These are phyloP conservation scores for Boletus pseudopeckii DNA, from an alignment of 768 basidiomycete genomes.

Conservation along the genomic window DNA sequence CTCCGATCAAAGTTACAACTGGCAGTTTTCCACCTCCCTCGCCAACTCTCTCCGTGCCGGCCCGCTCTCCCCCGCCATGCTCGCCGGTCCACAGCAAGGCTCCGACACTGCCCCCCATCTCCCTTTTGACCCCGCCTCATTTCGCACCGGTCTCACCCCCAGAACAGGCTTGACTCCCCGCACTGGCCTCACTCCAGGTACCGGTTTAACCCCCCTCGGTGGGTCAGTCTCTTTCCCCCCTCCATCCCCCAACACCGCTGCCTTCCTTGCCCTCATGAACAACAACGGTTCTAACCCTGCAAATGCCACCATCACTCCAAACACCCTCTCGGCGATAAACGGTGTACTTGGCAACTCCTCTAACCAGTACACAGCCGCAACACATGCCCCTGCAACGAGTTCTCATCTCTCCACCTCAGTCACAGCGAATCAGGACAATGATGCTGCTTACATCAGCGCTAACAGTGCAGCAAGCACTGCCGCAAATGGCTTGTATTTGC, in stretches of 20 bases:
- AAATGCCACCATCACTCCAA: conserved; percentile 56
- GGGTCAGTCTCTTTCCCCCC: conserved; percentile 77
- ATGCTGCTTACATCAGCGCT: conserved; percentile 39
- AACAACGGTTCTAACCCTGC: conserved; percentile 38
- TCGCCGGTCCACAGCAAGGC: conserved; percentile 73
- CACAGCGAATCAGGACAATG: conserved; percentile 34
- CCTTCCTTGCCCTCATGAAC: conserved; percentile 90
- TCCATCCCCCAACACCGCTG: conserved; percentile 83
- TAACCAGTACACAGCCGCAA: conserved; percentile 24
- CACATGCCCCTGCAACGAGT: conserved; percentile 33
- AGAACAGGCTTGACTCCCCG: conserved; percentile 82
- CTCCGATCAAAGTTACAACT: conserved; percentile 45
- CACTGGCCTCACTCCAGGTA: conserved; percentile 75
- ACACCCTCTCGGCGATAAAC: conserved; percentile 59
- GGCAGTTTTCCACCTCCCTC: conserved; percentile 63
- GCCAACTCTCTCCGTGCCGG: conserved; percentile 84
- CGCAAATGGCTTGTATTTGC: conserved; percentile 89
- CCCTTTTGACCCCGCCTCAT: conserved; percentile 65
- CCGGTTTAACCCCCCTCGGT: conserved; percentile 77
- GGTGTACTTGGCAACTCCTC: conserved; percentile 58
- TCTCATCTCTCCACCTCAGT: conserved; percentile 36
- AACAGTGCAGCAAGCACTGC: conserved; percentile 64
- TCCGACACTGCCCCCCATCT: conserved; percentile 36
- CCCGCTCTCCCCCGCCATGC: conserved; percentile 95
- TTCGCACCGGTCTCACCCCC: conserved; percentile 86